Percentiles rank a stretch among this genome's conserved stretches.
These are phyloP conservation scores for Thraustochytrium sp. DNA, from an alignment of 352 stramenopile species.

Conservation along the genomic window DNA sequence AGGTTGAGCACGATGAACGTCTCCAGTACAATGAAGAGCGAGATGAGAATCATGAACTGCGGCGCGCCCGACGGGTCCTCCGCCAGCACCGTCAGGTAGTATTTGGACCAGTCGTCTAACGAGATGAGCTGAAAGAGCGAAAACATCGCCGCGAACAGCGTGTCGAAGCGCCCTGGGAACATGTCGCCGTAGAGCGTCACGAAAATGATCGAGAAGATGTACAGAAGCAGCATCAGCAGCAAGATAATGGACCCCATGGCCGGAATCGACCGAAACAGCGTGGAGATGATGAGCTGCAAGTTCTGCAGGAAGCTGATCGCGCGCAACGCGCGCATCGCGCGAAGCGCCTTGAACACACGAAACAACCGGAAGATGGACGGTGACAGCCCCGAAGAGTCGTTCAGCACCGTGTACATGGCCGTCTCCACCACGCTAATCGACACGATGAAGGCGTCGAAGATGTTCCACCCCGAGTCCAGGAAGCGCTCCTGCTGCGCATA, in stretches of 20 bases:
- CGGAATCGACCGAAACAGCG: slow-evolving; percentile 25
- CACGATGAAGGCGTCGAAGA: slow-evolving; percentile 42
- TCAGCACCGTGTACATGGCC: slow-evolving; percentile 13
- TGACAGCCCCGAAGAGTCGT: slow-evolving; percentile 22
- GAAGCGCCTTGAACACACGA: slow-evolving; percentile 35
- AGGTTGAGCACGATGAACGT: slow-evolving; percentile 28
- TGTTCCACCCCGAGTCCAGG: slow-evolving; percentile 40
- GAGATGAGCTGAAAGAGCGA: slow-evolving; percentile 39
- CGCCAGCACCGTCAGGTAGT: not conserved
- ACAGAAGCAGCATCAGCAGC: slow-evolving; percentile 31
- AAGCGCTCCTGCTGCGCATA: slow-evolving; percentile 31
- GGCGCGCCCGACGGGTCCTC: not conserved
- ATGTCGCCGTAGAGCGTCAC: slow-evolving; percentile 37
- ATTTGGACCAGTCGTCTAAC: slow-evolving; percentile 35
- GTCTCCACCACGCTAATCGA: slow-evolving; percentile 36
- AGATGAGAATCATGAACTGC: slow-evolving; percentile 38
- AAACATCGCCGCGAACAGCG: slow-evolving; percentile 33
- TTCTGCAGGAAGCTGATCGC: slow-evolving; percentile 40
- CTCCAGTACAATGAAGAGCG: slow-evolving; percentile 37
- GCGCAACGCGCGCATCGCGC: slow-evolving; percentile 29
- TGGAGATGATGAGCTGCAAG: slow-evolving; percentile 28
- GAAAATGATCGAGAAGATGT: slow-evolving; percentile 44
- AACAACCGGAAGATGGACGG: slow-evolving; percentile 32
- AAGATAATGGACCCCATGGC: slow-evolving; percentile 37
- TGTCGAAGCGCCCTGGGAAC: not conserved